Base-by-base conservation (phyloP, 2,329 filamentous ascomycete genomes). In the Xylariaceae sp. region DNA sequence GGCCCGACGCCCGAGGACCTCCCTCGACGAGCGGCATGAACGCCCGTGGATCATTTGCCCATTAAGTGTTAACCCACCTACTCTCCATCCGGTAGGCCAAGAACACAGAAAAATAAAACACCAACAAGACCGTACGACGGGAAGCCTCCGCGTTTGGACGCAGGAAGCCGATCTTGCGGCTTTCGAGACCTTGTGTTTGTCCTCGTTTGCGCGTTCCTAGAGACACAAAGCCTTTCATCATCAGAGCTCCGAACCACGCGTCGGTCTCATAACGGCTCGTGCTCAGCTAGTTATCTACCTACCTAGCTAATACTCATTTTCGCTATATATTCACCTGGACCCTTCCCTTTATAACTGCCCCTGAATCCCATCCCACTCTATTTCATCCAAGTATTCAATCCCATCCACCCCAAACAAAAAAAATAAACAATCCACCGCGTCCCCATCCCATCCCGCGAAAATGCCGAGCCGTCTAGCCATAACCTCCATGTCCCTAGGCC, bases 401-500 rank as follows among this genome's bases (percentile, higher is more conserved):
- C 8, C 26, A 26, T 26, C 26, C 8, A 26, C 8, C 26, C 26
- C 26, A 34, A 34, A 3, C 9, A 34, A 34, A 30, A 30, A 30
- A 30, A 10, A 30, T 7, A 30, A 30, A 30, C 49, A 71, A 54
- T n/a, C n/a, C n/a, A n/a, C n/a, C n/a, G n/a, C n/a, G n/a, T n/a
- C n/a, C n/a, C n/a, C n/a, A n/a, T n/a, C n/a, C n/a, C 26, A 26
- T 5, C 26, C 8, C 8, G 26, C 26, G 26, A 26, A 26, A 26
- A 26, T 80, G 78, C 67, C 77, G 57, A 83, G 77, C 68, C 78
- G 77, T 59, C 79, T 86, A 59, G 86, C 79, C 37, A 91, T 92
- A 65, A 84, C 84, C 54, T 87, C 86, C 58, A 88, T 91, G 78
- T 91, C 87, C 46, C 77, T 92, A 1, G 88, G 88, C 40, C 83